Conservation (phyloP, 306 rosid species). For the Nissolia schottii region DNA sequence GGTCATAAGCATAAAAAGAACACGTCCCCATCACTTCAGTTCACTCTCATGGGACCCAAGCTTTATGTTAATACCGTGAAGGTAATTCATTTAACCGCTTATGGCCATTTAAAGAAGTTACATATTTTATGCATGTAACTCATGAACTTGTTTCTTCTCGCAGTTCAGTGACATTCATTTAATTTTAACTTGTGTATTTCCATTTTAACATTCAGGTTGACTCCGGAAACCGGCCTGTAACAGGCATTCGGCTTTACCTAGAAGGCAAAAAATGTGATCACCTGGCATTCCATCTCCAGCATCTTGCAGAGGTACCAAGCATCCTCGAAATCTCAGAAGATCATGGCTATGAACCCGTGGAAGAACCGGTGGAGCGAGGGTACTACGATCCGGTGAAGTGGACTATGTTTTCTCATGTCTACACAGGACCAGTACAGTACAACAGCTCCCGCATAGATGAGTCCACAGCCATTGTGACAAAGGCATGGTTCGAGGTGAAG, state of each 20-base stretch:
- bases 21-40: slow-evolving; percentile 66
- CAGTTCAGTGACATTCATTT: not conserved
- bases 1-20: slow-evolving; percentile 53
- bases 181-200: not conserved
- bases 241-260: slow-evolving; percentile 71
- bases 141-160: not conserved
- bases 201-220: slow-evolving; percentile 49
- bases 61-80: slow-evolving; percentile 76
- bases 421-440: slow-evolving; percentile 74
- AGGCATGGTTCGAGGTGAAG: slow-evolving; percentile 85
- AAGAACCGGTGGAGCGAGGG: slow-evolving; percentile 47
- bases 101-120: not conserved
- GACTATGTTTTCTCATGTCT: slow-evolving; percentile 75
- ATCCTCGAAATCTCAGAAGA: slow-evolving; percentile 55
- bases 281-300: slow-evolving; percentile 85
- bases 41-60: slow-evolving; percentile 79
- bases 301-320: slow-evolving; percentile 66
- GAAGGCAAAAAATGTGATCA: slow-evolving; percentile 78
- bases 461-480: slow-evolving; percentile 65
- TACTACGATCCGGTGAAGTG: slow-evolving; percentile 77
- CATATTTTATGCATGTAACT: not conserved
- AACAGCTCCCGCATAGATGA: slow-evolving; percentile 53
- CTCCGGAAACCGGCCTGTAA: slow-evolving; percentile 68
- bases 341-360: slow-evolving; percentile 41
- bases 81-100: slow-evolving; percentile 41